phyloP scores from a whole-genome alignment of 2,329 filamentous ascomycete genomes.

The Aspergillus chevalieri region DNA sequence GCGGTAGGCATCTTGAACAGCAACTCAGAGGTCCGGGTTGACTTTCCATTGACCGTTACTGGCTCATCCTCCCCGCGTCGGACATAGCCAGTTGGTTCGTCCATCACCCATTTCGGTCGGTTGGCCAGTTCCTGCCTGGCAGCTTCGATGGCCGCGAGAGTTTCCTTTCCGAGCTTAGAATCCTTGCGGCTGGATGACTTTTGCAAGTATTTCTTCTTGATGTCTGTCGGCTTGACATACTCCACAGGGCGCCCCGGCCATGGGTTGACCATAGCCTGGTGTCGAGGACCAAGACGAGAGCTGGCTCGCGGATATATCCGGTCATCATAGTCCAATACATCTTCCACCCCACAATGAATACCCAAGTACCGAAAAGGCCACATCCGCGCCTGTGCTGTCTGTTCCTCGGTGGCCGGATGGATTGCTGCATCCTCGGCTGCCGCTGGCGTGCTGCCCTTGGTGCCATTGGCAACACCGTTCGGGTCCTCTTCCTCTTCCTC shows the following conservation, averaged over 20 bases:
- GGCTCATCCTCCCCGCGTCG: conserved; percentile 73
- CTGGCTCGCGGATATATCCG: conserved; percentile 94
- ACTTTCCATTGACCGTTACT: conserved; percentile 57
- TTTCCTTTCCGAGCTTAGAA: conserved; percentile 71
- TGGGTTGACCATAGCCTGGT: conserved; percentile 77
- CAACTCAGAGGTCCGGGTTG: conserved; percentile 66
- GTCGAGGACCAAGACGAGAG: conserved; percentile 81
- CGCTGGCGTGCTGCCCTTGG: conserved; percentile 59
- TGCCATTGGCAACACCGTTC: conserved; percentile 46
- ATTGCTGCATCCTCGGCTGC: conserved; percentile 50
- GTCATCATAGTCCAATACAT: conserved; percentile 94
- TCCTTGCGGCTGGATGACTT: conserved; percentile 63
- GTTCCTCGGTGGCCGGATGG: conserved; percentile 67
- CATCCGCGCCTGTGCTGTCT: conserved; percentile 84
- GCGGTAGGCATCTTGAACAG: conserved; percentile 69
- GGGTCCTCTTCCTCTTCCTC: conserved; percentile 71
- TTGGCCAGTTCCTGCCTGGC: conserved; percentile 74
- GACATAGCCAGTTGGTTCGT: conserved; percentile 81
- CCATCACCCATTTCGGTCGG: conserved; percentile 87
- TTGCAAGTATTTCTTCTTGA: conserved; percentile 69
- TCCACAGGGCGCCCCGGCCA: conserved; percentile 88
- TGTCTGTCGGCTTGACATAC: conserved; percentile 80
- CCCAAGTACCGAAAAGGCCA: conserved; percentile 97
- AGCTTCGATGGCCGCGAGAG: conserved; percentile 69
- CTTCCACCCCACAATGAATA: conserved; percentile 90